Evolutionary conservation across 345 rosid species (phyloP), one percentile per base, ranked within the genome.

Genomic region (Gossypium sturtianum): DNA sequence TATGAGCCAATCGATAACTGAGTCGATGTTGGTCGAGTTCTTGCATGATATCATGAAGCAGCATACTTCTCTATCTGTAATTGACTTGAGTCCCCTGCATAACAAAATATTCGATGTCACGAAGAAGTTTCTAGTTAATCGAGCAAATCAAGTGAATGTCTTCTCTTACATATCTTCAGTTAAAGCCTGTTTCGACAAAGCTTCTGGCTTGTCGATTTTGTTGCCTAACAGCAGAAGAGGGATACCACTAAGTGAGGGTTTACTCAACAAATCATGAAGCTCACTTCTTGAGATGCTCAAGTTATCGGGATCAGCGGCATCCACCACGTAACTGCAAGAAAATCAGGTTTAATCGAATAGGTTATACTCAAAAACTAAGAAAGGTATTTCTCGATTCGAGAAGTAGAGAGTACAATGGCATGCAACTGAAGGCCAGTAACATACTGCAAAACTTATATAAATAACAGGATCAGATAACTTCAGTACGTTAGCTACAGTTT

Each of bases 31-130:
- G 62, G 91, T 86, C 0, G 96, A 89, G 86, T 93, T 89, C 88
- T 90, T 93, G 96, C 98, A 91, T 6, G 98, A 93, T 77, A 93
- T 93, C 96, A 75, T 93, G 97, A 83, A 88, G 84, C 94, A 91
- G 80, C 98, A 93, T 17, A 93, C 98, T 82, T 93, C 97, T 82
- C 98, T 86, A 73, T 88, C 96, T 1, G 91, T 78, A 13, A 93
- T 87, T 0, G 89, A 86, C 71, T 84, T 81, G 52, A 93, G 93
- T 38, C 81, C 93, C 91, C 93, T 89, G 82, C 66, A 79, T 68
- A 4, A 34, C 41, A 34, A 34, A 34, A 34, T 5, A 34, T 34
- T 34, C 41, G 1, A 34, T 34, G 41, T 52, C 12, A 38, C 43
- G 17, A 51, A 17, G 59, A 0, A n/a, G 23, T 66, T 68, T 59